These are phyloP conservation scores for Pinus albicaulis DNA, from an alignment of 75 land plant genomes.

Conservation along the genomic window DNA sequence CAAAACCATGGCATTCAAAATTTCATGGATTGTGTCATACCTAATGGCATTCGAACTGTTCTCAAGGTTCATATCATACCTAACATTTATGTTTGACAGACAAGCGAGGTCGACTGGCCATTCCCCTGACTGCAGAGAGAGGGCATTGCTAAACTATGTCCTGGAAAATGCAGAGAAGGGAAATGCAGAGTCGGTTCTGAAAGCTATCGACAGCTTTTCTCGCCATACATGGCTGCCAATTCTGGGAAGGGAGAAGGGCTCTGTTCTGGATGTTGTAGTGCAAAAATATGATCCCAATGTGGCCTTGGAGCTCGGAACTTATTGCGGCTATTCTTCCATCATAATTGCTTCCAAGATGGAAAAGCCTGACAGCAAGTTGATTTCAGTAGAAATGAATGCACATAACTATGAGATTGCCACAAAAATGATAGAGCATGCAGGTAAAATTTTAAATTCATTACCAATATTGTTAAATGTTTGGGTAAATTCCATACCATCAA, in stretches of 20 bases:
- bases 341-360: slow-evolving; percentile 16
- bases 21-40: too few relatives aligned
- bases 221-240: slow-evolving; percentile 18
- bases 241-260: slow-evolving; percentile 23
- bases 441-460: not conserved
- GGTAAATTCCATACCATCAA: too few relatives aligned
- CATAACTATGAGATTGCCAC: slow-evolving; percentile 8
- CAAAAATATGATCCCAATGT: slow-evolving; percentile 8
- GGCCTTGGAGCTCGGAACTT: slow-evolving; percentile 24
- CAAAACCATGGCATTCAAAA: too few relatives aligned
- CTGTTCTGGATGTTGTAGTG: slow-evolving; percentile 14
- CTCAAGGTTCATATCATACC: too few relatives aligned
- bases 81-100: too few relatives aligned
- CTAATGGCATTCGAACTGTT: too few relatives aligned
- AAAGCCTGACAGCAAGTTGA: slow-evolving; percentile 9
- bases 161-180: slow-evolving; percentile 15
- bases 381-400: slow-evolving; percentile 14
- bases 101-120: too few relatives aligned
- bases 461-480: too few relatives aligned
- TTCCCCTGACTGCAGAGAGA: slow-evolving; percentile 10
- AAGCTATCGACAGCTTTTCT: slow-evolving; percentile 10
- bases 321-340: slow-evolving; percentile 27
- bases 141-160: slow-evolving; percentile 10
- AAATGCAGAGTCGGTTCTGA: slow-evolving; percentile 20
- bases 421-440: slow-evolving; percentile 23